These are phyloP conservation scores for Cryptococcus floricola DNA, from an alignment of 1,284 basidiomycete genomes.

Conservation along the genomic window DNA sequence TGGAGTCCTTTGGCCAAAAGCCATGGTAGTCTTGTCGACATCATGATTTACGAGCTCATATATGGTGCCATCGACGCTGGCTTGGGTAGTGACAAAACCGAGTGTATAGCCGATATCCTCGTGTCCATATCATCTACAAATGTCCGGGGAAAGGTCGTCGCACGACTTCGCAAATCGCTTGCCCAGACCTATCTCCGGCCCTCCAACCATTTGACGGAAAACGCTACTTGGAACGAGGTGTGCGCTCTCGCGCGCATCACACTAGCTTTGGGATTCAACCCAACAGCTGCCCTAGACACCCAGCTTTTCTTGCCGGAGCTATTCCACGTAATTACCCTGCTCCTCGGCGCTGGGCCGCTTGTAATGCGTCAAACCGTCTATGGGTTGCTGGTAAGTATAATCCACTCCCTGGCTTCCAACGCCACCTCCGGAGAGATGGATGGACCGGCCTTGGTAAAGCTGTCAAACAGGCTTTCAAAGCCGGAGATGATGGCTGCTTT, in stretches of 20 bases:
- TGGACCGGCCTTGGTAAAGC: slow-evolving; percentile 35
- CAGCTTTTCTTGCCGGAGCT: slow-evolving; percentile 79
- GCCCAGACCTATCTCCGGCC: slow-evolving; percentile 66
- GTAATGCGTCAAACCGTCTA: slow-evolving; percentile 74
- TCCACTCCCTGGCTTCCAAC: slow-evolving; percentile 60
- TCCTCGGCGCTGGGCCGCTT: slow-evolving; percentile 68
- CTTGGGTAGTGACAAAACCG: slow-evolving; percentile 67
- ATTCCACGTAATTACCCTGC: slow-evolving; percentile 68
- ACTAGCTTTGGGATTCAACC: slow-evolving; percentile 66
- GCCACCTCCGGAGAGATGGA: slow-evolving; percentile 37
- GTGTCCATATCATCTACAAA: slow-evolving; percentile 69
- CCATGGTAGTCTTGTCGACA: slow-evolving; percentile 63
- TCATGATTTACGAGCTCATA: slow-evolving; percentile 71
- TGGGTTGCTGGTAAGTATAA: slow-evolving; percentile 71
- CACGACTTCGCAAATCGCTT: slow-evolving; percentile 73
- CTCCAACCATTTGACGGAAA: slow-evolving; percentile 62
- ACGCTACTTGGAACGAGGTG: slow-evolving; percentile 77
- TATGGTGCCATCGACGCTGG: slow-evolving; percentile 75
- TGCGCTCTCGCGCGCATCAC: slow-evolving; percentile 70
- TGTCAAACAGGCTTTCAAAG: slow-evolving; percentile 62
- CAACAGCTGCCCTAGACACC: slow-evolving; percentile 60
- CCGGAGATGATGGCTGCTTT: slow-evolving; percentile 65
- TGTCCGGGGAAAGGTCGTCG: slow-evolving; percentile 70
- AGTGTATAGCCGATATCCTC: slow-evolving; percentile 69
- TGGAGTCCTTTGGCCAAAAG: slow-evolving; percentile 71